Conservation (phyloP, 1,284 basidiomycete genomes). For the Anthracocystis setariae region DNA sequence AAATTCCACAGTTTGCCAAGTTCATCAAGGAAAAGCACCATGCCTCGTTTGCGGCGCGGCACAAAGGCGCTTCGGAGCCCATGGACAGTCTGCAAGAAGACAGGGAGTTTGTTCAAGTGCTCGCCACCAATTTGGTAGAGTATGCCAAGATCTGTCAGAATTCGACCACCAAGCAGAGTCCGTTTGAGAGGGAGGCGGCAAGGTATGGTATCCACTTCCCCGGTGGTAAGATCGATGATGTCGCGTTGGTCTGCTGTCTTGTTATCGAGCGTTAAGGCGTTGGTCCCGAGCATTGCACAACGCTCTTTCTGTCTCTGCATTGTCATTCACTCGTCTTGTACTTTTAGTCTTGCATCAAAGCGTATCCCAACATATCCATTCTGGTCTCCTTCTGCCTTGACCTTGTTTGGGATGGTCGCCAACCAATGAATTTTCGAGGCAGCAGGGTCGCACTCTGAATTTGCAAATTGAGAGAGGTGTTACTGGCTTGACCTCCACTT, state of each 20-base stretch:
- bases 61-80: constrained; percentile 9
- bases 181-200: constrained; percentile 62
- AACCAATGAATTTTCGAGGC: no score
- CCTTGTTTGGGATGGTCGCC: no score
- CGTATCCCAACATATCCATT: no score
- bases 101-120: constrained; percentile 54
- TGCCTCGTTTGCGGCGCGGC: constrained; percentile 31
- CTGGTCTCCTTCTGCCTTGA: no score
- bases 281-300: background rate
- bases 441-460: no score
- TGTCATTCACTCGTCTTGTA: constrained; percentile 8
- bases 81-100: constrained; percentile 55
- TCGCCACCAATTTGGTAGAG: constrained; percentile 57
- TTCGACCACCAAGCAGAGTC: constrained; percentile 77
- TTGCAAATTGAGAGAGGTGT: no score
- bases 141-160: constrained; percentile 53
- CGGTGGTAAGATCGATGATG: constrained; percentile 70
- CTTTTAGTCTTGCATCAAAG: background rate
- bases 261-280: constrained; percentile 67
- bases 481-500: no score
- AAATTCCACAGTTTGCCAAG: constrained; percentile 58
- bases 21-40: constrained; percentile 65
- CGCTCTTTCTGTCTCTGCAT: background rate
- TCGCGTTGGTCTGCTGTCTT: constrained; percentile 71
- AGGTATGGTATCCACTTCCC: constrained; percentile 67